phyloP scores from a whole-genome alignment of 169 alveolate species.

The Plasmodium gaboni region DNA sequence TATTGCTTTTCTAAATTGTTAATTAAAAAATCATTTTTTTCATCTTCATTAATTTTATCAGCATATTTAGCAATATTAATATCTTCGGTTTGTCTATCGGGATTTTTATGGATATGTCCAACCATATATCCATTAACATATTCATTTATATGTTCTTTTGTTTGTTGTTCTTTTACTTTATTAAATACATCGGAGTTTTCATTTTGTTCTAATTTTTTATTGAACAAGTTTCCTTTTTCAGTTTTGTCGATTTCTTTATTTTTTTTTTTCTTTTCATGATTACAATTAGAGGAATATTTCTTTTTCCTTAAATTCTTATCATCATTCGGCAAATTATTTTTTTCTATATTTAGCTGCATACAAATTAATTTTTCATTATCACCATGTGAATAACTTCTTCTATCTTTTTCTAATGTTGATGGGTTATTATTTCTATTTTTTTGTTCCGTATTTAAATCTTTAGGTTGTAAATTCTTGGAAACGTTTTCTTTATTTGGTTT shows the following conservation, averaged over 20 bases:
- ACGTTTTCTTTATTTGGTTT: not conserved
- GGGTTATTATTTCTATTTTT: slow-evolving; percentile 5
- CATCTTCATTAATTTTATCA: too few relatives aligned
- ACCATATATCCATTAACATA: not conserved
- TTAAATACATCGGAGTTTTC: not conserved
- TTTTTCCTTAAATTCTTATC: slow-evolving; percentile 8
- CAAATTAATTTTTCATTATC: slow-evolving; percentile 9
- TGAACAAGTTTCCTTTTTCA: not conserved
- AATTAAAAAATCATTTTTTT: too few relatives aligned
- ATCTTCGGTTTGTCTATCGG: too few relatives aligned
- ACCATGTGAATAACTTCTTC: not conserved
- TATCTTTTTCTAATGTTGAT: not conserved
- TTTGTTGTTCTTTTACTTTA: slow-evolving; percentile 1
- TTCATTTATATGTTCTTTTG: not conserved
- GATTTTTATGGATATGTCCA: not conserved
- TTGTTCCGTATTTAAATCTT: not conserved
- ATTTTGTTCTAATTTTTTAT: slow-evolving; percentile 1
- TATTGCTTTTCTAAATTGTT: too few relatives aligned
- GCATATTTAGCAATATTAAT: too few relatives aligned
- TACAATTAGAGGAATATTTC: not conserved
- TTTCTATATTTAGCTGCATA: slow-evolving; percentile 4
- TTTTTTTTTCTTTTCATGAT: slow-evolving; percentile 15
- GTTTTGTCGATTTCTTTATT: slow-evolving; percentile 14
- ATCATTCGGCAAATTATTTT: not conserved
- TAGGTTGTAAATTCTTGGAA: not conserved